These are phyloP conservation scores for Cadophora luteo-olivacea DNA, from an alignment of 2,329 filamentous ascomycete species.

Conservation along the genomic window DNA sequence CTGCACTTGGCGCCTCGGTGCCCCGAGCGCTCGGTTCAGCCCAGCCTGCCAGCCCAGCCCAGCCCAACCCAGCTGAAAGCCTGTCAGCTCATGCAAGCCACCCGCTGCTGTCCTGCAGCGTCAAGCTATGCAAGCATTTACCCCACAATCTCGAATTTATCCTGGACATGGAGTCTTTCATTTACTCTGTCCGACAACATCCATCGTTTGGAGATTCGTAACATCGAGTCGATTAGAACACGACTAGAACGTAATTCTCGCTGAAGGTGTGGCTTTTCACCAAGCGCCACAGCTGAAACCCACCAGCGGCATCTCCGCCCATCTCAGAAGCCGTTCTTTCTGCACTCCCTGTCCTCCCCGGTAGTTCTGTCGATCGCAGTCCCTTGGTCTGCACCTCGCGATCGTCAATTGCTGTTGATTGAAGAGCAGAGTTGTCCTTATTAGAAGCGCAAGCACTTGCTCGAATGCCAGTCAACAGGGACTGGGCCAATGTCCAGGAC, in stretches of 20 bases:
- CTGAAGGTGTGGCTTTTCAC: not conserved
- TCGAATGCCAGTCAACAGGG: not conserved
- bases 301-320: not conserved
- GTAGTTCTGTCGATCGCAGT: not conserved
- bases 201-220: not conserved
- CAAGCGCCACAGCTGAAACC: not conserved
- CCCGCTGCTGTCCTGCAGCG: not conserved
- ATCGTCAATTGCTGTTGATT: not conserved
- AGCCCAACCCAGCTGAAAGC: not conserved
- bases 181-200: not conserved
- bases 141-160: not conserved
- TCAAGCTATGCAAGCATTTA: not conserved
- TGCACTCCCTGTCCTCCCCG: not conserved
- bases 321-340: not conserved
- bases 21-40: not conserved
- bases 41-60: too few species aligned
- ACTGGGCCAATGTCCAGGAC: not conserved
- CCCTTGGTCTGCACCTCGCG: not conserved
- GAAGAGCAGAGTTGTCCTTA: not conserved
- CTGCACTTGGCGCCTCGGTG: not conserved
- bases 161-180: not conserved
- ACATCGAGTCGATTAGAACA: not conserved
- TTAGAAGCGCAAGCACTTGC: not conserved
- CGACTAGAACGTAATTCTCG: not conserved
- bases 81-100: constrained; percentile 4